These are phyloP conservation scores for Eucalyptus victrix DNA, from an alignment of 345 rosid species.

Conservation along the genomic window DNA sequence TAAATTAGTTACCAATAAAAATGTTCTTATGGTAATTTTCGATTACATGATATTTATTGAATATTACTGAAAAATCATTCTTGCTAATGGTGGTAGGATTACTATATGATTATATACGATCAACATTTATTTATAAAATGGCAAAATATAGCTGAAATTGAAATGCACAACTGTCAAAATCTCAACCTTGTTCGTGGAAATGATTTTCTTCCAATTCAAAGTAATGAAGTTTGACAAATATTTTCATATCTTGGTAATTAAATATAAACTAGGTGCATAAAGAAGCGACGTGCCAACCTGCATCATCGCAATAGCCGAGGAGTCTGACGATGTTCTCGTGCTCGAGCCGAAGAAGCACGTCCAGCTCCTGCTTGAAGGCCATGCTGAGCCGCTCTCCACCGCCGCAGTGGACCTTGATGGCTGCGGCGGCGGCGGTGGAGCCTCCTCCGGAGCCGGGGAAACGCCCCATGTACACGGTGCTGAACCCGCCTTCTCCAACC, in stretches of 20 bases:
- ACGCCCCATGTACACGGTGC: slow-evolving; percentile 6
- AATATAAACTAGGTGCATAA: neutral
- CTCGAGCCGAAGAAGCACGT: slow-evolving; percentile 44
- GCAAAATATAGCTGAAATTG: neutral
- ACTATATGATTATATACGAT: neutral
- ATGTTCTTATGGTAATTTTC: neutral
- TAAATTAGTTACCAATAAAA: neutral
- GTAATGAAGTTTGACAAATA: neutral
- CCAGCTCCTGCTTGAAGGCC: slow-evolving; percentile 63
- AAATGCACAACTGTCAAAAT: neutral
- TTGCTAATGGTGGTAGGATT: neutral
- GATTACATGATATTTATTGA: no score
- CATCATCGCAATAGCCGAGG: slow-evolving; percentile 56
- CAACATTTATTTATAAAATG: neutral
- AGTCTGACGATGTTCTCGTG: slow-evolving; percentile 67
- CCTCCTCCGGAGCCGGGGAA: neutral
- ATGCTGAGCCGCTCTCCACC: slow-evolving; percentile 43
- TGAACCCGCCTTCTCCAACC: slow-evolving; percentile 7
- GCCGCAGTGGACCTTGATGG: neutral
- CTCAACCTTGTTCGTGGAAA: neutral
- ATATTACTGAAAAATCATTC: no score
- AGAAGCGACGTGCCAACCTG: slow-evolving; percentile 12
- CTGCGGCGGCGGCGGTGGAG: neutral
- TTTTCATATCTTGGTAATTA: neutral
- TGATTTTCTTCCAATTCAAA: neutral